Evolutionary conservation across 2,329 filamentous ascomycete genomes (phyloP).

Genomic region (Podosphaera aphanis): DNA sequence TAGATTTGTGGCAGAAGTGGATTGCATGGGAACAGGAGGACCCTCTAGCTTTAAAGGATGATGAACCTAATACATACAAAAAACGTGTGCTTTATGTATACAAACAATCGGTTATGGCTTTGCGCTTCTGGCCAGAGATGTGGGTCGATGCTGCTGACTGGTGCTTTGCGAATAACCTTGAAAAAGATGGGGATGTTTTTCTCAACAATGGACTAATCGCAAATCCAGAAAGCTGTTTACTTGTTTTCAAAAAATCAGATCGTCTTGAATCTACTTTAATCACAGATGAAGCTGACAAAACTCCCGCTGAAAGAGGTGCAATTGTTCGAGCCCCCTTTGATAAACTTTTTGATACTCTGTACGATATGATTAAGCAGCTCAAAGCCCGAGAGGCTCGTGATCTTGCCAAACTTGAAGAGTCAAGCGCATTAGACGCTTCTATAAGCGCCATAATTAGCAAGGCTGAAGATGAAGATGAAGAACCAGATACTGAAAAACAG

Average conservation of each 20-base stretch:
- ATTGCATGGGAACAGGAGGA: slow-evolving; percentile 89
- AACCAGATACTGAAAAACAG: slow-evolving; percentile 15
- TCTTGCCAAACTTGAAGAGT: slow-evolving; percentile 31
- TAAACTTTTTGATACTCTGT: slow-evolving; percentile 64
- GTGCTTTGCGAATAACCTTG: slow-evolving; percentile 58
- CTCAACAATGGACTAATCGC: slow-evolving; percentile 62
- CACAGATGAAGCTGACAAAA: slow-evolving; percentile 52
- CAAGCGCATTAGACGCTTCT: slow-evolving; percentile 15
- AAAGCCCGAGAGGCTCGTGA: slow-evolving; percentile 38
- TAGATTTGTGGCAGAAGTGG: slow-evolving; percentile 82
- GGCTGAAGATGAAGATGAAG: slow-evolving; percentile 27
- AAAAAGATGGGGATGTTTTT: slow-evolving; percentile 41
- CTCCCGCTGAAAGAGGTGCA: slow-evolving; percentile 34
- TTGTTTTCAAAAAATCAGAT: slow-evolving; percentile 77
- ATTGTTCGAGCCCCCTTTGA: slow-evolving; percentile 60
- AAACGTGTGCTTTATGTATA: slow-evolving; percentile 72
- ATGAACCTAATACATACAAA: slow-evolving; percentile 53
- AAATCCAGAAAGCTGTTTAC: slow-evolving; percentile 79
- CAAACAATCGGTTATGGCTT: slow-evolving; percentile 76
- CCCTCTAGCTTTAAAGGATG: slow-evolving; percentile 61
- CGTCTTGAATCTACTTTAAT: slow-evolving; percentile 59
- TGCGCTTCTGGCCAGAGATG: slow-evolving; percentile 85
- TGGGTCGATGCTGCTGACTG: slow-evolving; percentile 92
- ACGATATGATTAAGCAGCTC: slow-evolving; percentile 55
- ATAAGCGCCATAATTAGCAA: slow-evolving; percentile 20